Conservation (phyloP, 495 filamentous ascomycete genomes). For the Aspergillus leporis region DNA sequence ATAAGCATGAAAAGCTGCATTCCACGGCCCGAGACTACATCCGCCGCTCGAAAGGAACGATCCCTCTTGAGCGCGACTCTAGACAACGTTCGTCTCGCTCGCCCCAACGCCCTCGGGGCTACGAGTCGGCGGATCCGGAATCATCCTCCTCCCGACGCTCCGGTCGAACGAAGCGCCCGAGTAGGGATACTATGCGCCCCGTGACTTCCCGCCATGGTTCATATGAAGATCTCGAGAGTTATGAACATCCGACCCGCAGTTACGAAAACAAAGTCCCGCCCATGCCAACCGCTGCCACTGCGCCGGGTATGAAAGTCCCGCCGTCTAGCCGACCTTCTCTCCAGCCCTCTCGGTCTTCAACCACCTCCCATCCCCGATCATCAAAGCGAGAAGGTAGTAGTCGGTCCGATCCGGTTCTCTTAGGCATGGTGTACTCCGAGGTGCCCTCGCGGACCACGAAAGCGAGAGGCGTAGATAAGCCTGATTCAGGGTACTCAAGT, state of each 20-base stretch:
- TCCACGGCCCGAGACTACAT: constrained; percentile 41
- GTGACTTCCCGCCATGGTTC: constrained; percentile 37
- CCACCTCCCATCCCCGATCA: constrained; percentile 26
- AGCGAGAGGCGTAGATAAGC: constrained; percentile 29
- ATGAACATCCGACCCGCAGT: constrained; percentile 15
- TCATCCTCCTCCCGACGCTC: constrained; percentile 27
- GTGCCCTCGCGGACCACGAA: constrained; percentile 36
- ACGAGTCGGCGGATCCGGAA: constrained; percentile 41
- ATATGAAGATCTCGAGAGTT: constrained; percentile 33
- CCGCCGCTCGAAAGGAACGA: constrained; percentile 28
- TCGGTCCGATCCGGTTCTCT: constrained; percentile 24
- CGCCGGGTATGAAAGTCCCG: constrained; percentile 23
- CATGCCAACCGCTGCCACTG: constrained; percentile 35
- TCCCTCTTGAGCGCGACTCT: constrained; percentile 25
- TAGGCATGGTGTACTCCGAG: constrained; percentile 25
- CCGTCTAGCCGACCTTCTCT: constrained; percentile 29
- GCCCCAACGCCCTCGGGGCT: constrained; percentile 32
- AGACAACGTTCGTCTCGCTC: constrained; percentile 32
- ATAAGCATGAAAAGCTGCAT: constrained; percentile 31
- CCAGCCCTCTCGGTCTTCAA: constrained; percentile 33
- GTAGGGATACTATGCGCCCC: constrained; percentile 25
- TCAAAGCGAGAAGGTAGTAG: constrained; percentile 28
- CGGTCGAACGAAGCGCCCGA: constrained; percentile 33
- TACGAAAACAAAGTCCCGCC: constrained; percentile 27
- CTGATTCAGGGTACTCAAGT: constrained; percentile 51